These are phyloP conservation scores for Diversispora eburnea DNA, from an alignment of 192 early-diverging fungal genomes.

Conservation along the genomic window DNA sequence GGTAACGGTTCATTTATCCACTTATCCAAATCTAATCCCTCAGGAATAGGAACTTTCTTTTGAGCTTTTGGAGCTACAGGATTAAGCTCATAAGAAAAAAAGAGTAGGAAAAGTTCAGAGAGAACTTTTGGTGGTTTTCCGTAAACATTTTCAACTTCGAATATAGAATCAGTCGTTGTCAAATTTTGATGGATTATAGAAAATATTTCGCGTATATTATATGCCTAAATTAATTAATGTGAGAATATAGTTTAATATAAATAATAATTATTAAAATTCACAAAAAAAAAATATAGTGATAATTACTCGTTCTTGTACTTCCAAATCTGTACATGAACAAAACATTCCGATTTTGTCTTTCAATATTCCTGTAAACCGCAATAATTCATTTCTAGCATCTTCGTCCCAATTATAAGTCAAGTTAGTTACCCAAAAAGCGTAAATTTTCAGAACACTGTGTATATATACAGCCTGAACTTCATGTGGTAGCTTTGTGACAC, in stretches of 20 bases:
- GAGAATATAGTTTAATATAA: slow-evolving; percentile 15
- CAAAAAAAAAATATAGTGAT: neutral
- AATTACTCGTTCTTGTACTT: slow-evolving; percentile 76
- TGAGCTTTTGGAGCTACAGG: slow-evolving; percentile 90
- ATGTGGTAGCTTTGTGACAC: slow-evolving; percentile 48
- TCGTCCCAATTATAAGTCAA: slow-evolving; percentile 50
- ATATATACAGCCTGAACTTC: slow-evolving; percentile 66
- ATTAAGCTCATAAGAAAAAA: slow-evolving; percentile 80
- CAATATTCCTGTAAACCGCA: slow-evolving; percentile 45
- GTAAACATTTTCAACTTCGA: slow-evolving; percentile 1
- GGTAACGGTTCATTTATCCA: slow-evolving; percentile 76
- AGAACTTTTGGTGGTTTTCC: slow-evolving; percentile 49
- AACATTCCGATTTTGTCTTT: slow-evolving; percentile 49
- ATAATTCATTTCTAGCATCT: slow-evolving; percentile 46
- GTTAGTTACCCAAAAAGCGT: slow-evolving; percentile 55
- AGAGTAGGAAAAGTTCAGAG: slow-evolving; percentile 58
- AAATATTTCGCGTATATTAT: slow-evolving; percentile 49
- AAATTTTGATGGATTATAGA: slow-evolving; percentile 44
- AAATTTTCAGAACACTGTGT: slow-evolving; percentile 69
- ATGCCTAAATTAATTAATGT: slow-evolving; percentile 34
- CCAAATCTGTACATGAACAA: slow-evolving; percentile 56
- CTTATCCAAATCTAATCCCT: slow-evolving; percentile 78
- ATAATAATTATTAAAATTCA: slow-evolving; percentile 23
- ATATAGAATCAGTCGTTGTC: slow-evolving; percentile 33
- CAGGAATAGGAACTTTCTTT: slow-evolving; percentile 82